Evolutionary conservation across 148 eudicot species (phyloP).

Genomic region (Fallopia convolvulus): DNA sequence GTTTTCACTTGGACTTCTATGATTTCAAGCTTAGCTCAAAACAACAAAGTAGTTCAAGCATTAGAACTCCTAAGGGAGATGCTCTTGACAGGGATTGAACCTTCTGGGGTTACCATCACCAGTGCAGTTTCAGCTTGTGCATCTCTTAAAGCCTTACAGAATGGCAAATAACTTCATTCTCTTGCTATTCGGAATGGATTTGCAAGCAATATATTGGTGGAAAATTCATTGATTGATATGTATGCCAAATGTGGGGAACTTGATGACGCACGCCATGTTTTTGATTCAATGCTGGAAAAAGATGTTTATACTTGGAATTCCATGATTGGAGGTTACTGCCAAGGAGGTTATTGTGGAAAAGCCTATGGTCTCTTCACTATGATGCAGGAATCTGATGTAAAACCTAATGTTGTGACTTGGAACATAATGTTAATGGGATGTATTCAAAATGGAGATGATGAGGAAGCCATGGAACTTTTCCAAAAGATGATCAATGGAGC

Average conservation of each 20-base stretch:
- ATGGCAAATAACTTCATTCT: slow-evolving; percentile 60
- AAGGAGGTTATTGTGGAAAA: slow-evolving; percentile 68
- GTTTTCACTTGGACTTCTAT: slow-evolving; percentile 79
- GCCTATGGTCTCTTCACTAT: slow-evolving; percentile 57
- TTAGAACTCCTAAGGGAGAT: slow-evolving; percentile 54
- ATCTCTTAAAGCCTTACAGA: slow-evolving; percentile 36
- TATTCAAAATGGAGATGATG: slow-evolving; percentile 71
- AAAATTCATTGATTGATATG: slow-evolving; percentile 77
- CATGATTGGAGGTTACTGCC: slow-evolving; percentile 80
- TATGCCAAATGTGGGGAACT: slow-evolving; percentile 78
- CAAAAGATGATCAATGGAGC: slow-evolving; percentile 56
- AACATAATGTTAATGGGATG: slow-evolving; percentile 66
- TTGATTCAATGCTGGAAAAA: slow-evolving; percentile 43
- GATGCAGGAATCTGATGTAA: slow-evolving; percentile 44
- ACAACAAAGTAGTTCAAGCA: slow-evolving; percentile 45
- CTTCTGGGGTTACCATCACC: slow-evolving; percentile 56
- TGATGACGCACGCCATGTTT: slow-evolving; percentile 47
- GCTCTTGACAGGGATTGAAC: slow-evolving; percentile 53
- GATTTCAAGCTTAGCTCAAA: slow-evolving; percentile 65
- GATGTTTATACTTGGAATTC: slow-evolving; percentile 90
- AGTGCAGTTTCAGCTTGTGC: slow-evolving; percentile 66
- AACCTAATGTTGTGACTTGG: slow-evolving; percentile 77
- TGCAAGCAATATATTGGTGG: slow-evolving; percentile 47
- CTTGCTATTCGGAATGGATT: slow-evolving; percentile 49
- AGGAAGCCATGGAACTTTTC: slow-evolving; percentile 70